These are phyloP conservation scores for Drechmeria coniospora DNA, from an alignment of 2,329 filamentous ascomycete species.

Conservation along the genomic window DNA sequence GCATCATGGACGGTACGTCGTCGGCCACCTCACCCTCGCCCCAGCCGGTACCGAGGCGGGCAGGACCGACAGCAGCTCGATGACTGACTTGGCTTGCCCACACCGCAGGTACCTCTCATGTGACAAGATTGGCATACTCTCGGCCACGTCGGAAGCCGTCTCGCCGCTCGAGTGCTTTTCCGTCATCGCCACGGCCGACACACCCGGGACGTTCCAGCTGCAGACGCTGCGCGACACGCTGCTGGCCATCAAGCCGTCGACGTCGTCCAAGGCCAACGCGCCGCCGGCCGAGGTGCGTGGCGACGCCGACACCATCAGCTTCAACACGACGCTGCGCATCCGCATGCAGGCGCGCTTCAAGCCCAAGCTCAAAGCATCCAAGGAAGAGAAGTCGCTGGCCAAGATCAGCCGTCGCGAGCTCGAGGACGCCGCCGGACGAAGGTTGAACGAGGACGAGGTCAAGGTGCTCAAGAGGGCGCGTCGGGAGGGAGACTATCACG, in stretches of 20 bases:
- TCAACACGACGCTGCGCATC: constrained; percentile 60
- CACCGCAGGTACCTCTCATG: constrained; percentile 62
- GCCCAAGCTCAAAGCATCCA: constrained; percentile 60
- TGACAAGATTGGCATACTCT: constrained; percentile 67
- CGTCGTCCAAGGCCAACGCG: constrained; percentile 30
- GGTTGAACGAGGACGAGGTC: constrained; percentile 73
- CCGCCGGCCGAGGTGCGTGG: constrained; percentile 53
- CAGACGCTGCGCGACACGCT: constrained; percentile 61
- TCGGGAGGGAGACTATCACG: constrained; percentile 79
- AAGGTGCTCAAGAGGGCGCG: constrained; percentile 67
- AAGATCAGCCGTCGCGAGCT: constrained; percentile 79
- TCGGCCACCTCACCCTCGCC: background rate
- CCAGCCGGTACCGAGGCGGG: background rate
- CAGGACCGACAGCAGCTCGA: background rate
- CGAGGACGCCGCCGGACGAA: constrained; percentile 63
- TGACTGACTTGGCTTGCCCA: background rate
- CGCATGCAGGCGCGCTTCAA: constrained; percentile 96
- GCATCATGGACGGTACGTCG: constrained; percentile 60
- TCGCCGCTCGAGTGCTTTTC: constrained; percentile 71
- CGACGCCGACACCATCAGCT: constrained; percentile 52
- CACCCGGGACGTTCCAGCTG: constrained; percentile 56
- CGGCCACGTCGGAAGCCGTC: constrained; percentile 66
- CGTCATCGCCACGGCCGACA: constrained; percentile 46
- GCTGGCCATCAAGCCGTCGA: constrained; percentile 43
- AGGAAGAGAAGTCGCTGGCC: constrained; percentile 68